Percentiles rank a stretch among this genome's conserved stretches.
Evolutionary conservation across 345 rosid genomes (phyloP).

Genomic region (Sapria himalayana): DNA sequence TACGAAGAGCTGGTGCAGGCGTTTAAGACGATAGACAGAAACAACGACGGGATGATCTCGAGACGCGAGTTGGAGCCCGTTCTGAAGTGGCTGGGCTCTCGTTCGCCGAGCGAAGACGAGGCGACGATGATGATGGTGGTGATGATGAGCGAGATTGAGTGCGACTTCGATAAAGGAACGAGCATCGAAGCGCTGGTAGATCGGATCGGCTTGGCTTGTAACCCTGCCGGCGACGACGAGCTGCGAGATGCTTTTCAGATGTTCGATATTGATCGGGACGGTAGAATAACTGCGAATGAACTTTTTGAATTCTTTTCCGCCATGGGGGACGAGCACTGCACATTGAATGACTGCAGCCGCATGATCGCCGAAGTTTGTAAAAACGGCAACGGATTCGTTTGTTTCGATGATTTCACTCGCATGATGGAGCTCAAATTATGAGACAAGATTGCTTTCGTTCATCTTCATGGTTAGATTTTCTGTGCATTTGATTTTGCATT

Average conservation of each 20-base stretch:
- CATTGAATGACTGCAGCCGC: constrained; percentile 76
- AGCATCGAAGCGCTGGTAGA: constrained; percentile 32
- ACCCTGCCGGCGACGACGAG: constrained; percentile 35
- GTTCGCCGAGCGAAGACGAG: constrained; percentile 41
- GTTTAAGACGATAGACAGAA: constrained; percentile 29
- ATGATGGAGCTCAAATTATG: constrained; percentile 78
- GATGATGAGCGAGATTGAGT: constrained; percentile 43
- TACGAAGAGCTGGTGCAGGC: constrained; percentile 24
- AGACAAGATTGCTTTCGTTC: no score
- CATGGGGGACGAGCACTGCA: constrained; percentile 52
- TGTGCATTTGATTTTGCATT: no score
- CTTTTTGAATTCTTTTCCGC: constrained; percentile 23
- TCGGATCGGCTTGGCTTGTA: constrained; percentile 23
- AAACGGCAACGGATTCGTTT: constrained; percentile 70
- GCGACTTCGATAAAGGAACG: constrained; percentile 24
- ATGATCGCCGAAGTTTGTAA: constrained; percentile 68
- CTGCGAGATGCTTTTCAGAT: constrained; percentile 48
- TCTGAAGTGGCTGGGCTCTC: constrained; percentile 27
- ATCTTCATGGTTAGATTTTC: no score
- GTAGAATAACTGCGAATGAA: constrained; percentile 79
- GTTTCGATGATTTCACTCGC: constrained; percentile 58
- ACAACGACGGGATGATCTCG: constrained; percentile 36
- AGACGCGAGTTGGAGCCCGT: constrained; percentile 40
- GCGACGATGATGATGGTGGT: constrained; percentile 30
- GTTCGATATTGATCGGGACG: constrained; percentile 74